Percentiles rank a stretch among this genome's conserved stretches.
Evolutionary conservation across 768 basidiomycete genomes (phyloP).

Genomic region (Albatrellus ellisii): DNA sequence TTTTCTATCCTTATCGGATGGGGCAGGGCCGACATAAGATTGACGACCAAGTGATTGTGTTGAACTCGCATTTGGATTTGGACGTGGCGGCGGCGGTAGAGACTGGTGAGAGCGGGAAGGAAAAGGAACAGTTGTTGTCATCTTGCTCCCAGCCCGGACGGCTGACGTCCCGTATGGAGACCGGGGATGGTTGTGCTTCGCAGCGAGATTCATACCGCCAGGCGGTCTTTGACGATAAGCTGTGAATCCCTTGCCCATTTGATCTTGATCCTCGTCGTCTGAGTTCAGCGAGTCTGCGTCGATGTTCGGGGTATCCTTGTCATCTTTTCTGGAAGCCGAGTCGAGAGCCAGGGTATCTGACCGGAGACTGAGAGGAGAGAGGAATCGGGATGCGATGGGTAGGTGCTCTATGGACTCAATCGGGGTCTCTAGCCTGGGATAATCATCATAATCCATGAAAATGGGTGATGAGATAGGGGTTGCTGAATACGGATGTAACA

Average conservation of each 20-base stretch:
- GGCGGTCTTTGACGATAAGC: slow-evolving; percentile 20
- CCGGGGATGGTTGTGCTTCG: slow-evolving; percentile 57
- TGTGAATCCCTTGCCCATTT: slow-evolving; percentile 30
- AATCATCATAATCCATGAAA: slow-evolving; percentile 57
- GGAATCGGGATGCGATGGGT: slow-evolving; percentile 87
- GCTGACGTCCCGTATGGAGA: slow-evolving; percentile 58
- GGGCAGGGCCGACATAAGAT: slow-evolving; percentile 34
- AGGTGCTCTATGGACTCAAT: slow-evolving; percentile 61
- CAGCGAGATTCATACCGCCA: slow-evolving; percentile 17
- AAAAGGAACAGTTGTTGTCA: slow-evolving; percentile 51
- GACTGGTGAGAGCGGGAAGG: slow-evolving; percentile 73
- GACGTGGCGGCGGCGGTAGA: slow-evolving; percentile 50
- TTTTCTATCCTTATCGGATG: slow-evolving; percentile 30
- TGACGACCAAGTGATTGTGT: slow-evolving; percentile 70
- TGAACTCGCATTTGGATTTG: slow-evolving; percentile 40
- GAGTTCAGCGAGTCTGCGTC: slow-evolving; percentile 67
- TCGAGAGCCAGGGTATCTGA: slow-evolving; percentile 30
- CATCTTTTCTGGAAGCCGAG: slow-evolving; percentile 26
- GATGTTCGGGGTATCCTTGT: slow-evolving; percentile 42
- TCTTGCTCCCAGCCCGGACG: slow-evolving; percentile 28
- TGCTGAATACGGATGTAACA: slow-evolving; percentile 74
- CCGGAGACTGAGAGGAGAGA: slow-evolving; percentile 46
- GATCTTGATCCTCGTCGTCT: slow-evolving; percentile 55
- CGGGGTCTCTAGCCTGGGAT: slow-evolving; percentile 46
- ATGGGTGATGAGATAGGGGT: slow-evolving; percentile 43